A percentile compares a stretch with the other conserved stretches of the same genome.
phyloP scores from a whole-genome alignment of 75 land plant genomes.

The Cunninghamia lanceolata region DNA sequence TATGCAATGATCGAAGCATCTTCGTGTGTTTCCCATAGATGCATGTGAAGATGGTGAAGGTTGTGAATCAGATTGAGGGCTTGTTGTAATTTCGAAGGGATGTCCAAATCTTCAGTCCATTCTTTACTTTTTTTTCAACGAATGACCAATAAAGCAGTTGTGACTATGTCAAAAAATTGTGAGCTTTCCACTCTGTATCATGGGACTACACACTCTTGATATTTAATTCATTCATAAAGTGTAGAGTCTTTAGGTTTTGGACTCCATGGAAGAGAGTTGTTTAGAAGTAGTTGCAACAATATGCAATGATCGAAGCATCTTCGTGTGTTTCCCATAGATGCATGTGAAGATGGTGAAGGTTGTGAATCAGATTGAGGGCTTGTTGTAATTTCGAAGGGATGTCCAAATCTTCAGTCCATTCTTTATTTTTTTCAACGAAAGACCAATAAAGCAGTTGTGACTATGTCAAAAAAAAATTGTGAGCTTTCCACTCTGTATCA shows the following conservation, averaged over 20 bases:
- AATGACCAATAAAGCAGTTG: slow-evolving; percentile 90
- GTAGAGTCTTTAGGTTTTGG: slow-evolving; percentile 73
- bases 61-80: slow-evolving; percentile 71
- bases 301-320: slow-evolving; percentile 74
- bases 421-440: slow-evolving; percentile 84
- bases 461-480: slow-evolving; percentile 68
- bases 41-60: slow-evolving; percentile 47
- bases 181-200: slow-evolving; percentile 87
- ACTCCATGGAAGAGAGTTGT: slow-evolving; percentile 73
- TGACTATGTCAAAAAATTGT: no score
- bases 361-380: slow-evolving; percentile 77
- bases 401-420: slow-evolving; percentile 70
- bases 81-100: slow-evolving; percentile 79
- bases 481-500: slow-evolving; percentile 87
- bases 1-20: slow-evolving; percentile 70
- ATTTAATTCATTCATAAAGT: no score
- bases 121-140: slow-evolving; percentile 79
- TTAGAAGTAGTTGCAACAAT: slow-evolving; percentile 56
- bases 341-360: slow-evolving; percentile 46
- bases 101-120: slow-evolving; percentile 75
- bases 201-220: slow-evolving; percentile 62
- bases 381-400: slow-evolving; percentile 83
- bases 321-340: slow-evolving; percentile 68
- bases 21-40: slow-evolving; percentile 73
- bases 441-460: no score